Conservation (phyloP, 2,329 filamentous ascomycete genomes). For the Alternaria arbusti region DNA sequence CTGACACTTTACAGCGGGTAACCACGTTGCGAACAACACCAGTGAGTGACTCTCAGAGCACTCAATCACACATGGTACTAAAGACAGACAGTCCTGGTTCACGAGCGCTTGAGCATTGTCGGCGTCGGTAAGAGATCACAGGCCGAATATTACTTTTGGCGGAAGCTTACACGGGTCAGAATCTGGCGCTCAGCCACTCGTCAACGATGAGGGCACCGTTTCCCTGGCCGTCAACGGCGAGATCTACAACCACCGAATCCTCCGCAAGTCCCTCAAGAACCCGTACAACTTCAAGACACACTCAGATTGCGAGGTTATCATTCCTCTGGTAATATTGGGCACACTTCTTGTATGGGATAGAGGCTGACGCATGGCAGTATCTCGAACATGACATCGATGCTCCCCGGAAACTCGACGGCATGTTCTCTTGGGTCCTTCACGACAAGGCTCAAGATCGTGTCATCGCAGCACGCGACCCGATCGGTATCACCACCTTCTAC, state of each 20-base stretch:
- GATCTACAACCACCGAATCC: slow-evolving; percentile 98
- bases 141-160: slow-evolving; percentile 11
- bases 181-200: slow-evolving; percentile 91
- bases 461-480: slow-evolving; percentile 92
- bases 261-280: slow-evolving; percentile 84
- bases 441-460: slow-evolving; percentile 93
- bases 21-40: slow-evolving; percentile 85
- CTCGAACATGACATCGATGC: slow-evolving; percentile 90
- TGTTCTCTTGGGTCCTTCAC: slow-evolving; percentile 99
- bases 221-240: slow-evolving; percentile 98
- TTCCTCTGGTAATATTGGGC: slow-evolving; percentile 76
- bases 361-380: slow-evolving; percentile 65
- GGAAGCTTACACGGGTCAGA: slow-evolving; percentile 61
- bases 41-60: slow-evolving; percentile 61
- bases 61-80: slow-evolving; percentile 18
- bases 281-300: slow-evolving; percentile 98
- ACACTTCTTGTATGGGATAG: not conserved
- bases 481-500: slow-evolving; percentile 97
- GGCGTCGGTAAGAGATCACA: slow-evolving; percentile 76
- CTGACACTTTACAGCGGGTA: slow-evolving; percentile 71
- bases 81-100: slow-evolving; percentile 71
- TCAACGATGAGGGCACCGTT: slow-evolving; percentile 87
- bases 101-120: slow-evolving; percentile 97
- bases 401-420: slow-evolving; percentile 93
- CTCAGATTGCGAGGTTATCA: slow-evolving; percentile 98